Base-by-base conservation (phyloP, 106 monocot genomes). In the Dioscorea alata region DNA sequence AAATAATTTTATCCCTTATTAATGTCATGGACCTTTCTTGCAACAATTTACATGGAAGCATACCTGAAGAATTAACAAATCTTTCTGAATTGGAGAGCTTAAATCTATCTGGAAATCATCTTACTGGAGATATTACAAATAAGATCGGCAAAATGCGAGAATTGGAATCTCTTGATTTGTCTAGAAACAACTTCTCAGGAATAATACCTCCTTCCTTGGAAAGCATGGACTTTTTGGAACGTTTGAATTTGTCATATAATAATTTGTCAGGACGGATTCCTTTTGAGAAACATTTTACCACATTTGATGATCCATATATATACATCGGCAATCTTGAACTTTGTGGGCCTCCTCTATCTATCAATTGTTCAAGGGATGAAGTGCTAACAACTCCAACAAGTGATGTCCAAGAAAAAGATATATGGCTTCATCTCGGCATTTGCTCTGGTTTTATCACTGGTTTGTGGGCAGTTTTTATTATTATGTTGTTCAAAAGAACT, bases 1-100 rank as follows among this genome's bases (percentile, higher is more conserved):
- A 17, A 4, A 20, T 0, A 0, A 49, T 23, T 4, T 24, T 66
- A 6, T 13, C 0, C 2, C 10, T 66, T 0, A 19, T 59, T 4
- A 49, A 14, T 6, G 59, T 8, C 8, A 51, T 69, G 15, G 75
- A 75, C 10, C 33, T 75, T 1, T 75, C 75, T 20, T 50, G 60
- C 18, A 75, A 75, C 42, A 52, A 33, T 23, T 20, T 75, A 10
- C 16, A 10, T 12, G 69, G 75, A 35, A 50, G 13, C 6, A 75
- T 75, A 12, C 75, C 75, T 4, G 16, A 34, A 10, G 69, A 59
- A 14, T 16, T 74, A 17, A 21, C 66, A 13, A 62, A 16, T 56
- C 54, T 56, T 19, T 13, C 13, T 19, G 8, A 0, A 0, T 56
- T 56, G 54, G 0, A 56, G 2, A 56, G 19, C 19, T 19, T 56